phyloP scores from a whole-genome alignment of 495 filamentous ascomycete species.

The Aspergillus bridgeri region DNA sequence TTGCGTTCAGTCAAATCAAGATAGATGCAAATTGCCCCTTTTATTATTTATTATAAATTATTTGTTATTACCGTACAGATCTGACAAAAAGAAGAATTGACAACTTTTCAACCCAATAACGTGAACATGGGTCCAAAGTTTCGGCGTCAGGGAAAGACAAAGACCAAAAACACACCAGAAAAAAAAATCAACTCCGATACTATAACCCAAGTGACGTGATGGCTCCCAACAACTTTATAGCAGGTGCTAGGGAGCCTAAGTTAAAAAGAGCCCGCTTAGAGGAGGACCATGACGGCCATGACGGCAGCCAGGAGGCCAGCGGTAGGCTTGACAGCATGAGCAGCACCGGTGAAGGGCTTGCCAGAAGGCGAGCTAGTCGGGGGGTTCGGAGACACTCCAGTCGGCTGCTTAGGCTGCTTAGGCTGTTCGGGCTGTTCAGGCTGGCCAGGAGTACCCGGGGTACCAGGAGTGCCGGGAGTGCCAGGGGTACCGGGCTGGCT shows the following conservation, averaged over 20 bases:
- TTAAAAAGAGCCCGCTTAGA: constrained; percentile 25
- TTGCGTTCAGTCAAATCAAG: background rate
- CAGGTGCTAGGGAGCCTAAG: background rate
- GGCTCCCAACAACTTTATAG: background rate
- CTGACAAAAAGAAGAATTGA: constrained; percentile 9
- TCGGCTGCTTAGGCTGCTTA: constrained; percentile 3
- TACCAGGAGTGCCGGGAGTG: constrained; percentile 1
- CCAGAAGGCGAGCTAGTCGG: constrained; percentile 14
- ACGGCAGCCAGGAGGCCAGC: constrained; percentile 37
- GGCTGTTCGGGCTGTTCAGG: constrained; percentile 2
- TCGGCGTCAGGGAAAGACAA: constrained; percentile 2
- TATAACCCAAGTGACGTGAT: background rate
- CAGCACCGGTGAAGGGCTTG: constrained; percentile 32
- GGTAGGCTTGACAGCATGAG: constrained; percentile 32
- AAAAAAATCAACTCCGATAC: constrained; percentile 2
- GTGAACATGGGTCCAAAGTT: background rate
- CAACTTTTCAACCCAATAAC: constrained; percentile 1
- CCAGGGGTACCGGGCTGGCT: constrained; percentile 2
- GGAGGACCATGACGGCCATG: constrained; percentile 38
- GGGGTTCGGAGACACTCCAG: constrained; percentile 18
- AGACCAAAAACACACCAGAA: background rate
- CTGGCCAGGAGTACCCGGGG: constrained; percentile 2
- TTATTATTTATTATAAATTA: constrained; percentile 9
- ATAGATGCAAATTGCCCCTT: background rate
- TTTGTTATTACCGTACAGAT: constrained; percentile 4